Percentiles rank a stretch among this genome's conserved stretches.
Evolutionary conservation across 129 eudicot species (phyloP).

Genomic region (Pseudognaphalium luteoalbum): DNA sequence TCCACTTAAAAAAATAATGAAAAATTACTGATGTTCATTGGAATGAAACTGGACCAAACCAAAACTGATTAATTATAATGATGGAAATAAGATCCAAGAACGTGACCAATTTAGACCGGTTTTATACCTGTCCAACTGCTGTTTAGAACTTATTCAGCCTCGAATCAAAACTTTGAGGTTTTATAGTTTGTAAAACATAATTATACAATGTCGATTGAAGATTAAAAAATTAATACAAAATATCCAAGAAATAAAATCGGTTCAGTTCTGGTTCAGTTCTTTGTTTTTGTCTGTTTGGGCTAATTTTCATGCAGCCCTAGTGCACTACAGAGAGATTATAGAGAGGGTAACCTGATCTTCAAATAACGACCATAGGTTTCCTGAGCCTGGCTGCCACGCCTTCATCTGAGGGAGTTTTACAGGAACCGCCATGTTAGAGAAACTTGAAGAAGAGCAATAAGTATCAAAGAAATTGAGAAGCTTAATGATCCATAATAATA

Average conservation of each 20-base stretch:
- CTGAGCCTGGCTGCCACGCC: conserved; percentile 64
- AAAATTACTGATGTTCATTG: background rate
- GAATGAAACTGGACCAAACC: background rate
- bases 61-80: background rate
- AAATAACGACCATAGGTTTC: conserved; percentile 73
- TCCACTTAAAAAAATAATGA: background rate
- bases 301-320: background rate
- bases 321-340: background rate
- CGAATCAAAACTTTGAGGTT: background rate
- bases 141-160: background rate
- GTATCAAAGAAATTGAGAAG: conserved; percentile 8
- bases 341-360: conserved; percentile 73
- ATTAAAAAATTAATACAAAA: too few relatives aligned
- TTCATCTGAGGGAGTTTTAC: conserved; percentile 41
- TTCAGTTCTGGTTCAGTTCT: background rate
- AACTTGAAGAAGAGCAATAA: conserved; percentile 1
- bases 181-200: too few relatives aligned
- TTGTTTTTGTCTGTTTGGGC: background rate
- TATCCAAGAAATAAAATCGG: background rate
- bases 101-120: background rate
- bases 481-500: conserved; percentile 12
- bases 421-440: conserved; percentile 10
- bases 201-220: background rate
- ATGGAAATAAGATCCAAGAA: background rate
- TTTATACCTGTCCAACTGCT: background rate